Conservation (phyloP, 2,329 filamentous ascomycete genomes). For the Phyllosticta capitalensis region DNA sequence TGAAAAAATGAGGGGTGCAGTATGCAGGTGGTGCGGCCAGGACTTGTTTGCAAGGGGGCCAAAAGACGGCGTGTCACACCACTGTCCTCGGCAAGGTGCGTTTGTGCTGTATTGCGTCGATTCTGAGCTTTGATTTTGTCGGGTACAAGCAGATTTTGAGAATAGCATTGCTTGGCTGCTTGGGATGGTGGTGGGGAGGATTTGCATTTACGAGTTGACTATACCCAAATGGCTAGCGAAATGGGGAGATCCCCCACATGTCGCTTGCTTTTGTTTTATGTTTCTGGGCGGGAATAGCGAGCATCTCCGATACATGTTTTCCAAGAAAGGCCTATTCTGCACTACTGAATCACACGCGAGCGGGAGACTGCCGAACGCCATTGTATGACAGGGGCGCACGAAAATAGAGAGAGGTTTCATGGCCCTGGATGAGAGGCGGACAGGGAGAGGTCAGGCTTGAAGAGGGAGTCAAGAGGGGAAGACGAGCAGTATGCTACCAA, state of each 20-base stretch:
- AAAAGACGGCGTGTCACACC: background rate
- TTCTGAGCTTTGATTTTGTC: background rate
- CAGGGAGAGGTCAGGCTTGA: no score
- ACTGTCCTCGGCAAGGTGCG: background rate
- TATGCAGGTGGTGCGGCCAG: background rate
- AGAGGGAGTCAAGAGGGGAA: background rate
- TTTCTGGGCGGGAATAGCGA: background rate
- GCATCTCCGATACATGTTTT: background rate
- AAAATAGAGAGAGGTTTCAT: background rate
- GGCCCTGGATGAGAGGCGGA: no score
- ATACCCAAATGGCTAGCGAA: background rate
- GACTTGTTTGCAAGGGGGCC: background rate
- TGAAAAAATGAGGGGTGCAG: slow-evolving; percentile 32
- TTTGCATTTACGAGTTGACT: background rate
- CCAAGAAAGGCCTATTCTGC: background rate
- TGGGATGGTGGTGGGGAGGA: background rate
- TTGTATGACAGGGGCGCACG: background rate
- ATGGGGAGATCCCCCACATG: background rate
- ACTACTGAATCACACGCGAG: background rate
- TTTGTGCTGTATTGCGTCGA: background rate
- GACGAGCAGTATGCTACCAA: background rate
- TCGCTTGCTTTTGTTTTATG: background rate
- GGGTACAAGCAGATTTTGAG: background rate
- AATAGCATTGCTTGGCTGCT: background rate
- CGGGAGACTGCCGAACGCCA: background rate